Percentiles rank a stretch among this genome's conserved stretches.
Evolutionary conservation across 495 filamentous ascomycete species (phyloP).

Genomic region (Aspergillus steynii): DNA sequence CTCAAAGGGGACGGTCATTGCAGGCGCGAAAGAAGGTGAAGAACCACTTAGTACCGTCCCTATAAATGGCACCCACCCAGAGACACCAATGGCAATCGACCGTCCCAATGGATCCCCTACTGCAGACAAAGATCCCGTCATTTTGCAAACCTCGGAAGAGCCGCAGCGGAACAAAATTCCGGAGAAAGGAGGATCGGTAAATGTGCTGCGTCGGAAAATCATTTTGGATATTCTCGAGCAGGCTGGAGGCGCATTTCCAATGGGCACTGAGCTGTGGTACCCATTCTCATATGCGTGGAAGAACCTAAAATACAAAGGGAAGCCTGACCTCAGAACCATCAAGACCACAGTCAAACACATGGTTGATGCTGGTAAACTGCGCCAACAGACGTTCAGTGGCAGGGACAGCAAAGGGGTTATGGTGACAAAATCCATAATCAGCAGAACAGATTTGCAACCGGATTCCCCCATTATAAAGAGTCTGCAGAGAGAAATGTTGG

Average conservation of each 20-base stretch:
- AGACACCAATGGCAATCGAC: too few relatives aligned
- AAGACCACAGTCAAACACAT: constrained; percentile 60
- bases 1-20: background rate
- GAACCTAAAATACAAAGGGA: constrained; percentile 45
- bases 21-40: background rate
- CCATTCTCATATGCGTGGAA: constrained; percentile 66
- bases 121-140: background rate
- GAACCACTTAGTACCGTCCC: background rate
- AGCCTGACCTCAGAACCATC: constrained; percentile 52
- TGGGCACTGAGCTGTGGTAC: constrained; percentile 69
- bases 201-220: constrained; percentile 56
- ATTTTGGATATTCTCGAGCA: constrained; percentile 68
- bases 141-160: constrained; percentile 3
- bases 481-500: constrained; percentile 54
- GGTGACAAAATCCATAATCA: constrained; percentile 58
- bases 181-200: constrained; percentile 46
- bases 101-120: background rate
- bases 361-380: constrained; percentile 57
- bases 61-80: background rate
- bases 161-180: background rate
- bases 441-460: constrained; percentile 46
- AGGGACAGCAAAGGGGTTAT: constrained; percentile 51
- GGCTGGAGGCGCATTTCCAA: constrained; percentile 72
- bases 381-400: constrained; percentile 64
- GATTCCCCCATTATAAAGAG: constrained; percentile 52